phyloP scores from a whole-genome alignment of 768 basidiomycete species.

The Boletus rufocinnamomeus region DNA sequence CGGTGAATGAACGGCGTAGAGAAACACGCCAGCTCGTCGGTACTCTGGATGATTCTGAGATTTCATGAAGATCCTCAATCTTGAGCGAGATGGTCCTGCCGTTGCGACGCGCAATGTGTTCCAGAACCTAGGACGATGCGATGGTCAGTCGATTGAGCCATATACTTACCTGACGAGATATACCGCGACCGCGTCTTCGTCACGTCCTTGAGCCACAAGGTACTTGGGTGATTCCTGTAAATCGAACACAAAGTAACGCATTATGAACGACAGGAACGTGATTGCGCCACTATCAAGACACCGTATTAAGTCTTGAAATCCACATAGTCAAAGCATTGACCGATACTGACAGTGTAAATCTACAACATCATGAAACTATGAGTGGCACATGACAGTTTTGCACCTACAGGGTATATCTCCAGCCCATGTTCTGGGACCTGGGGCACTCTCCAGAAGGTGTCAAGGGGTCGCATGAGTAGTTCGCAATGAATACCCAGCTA shows the following conservation, averaged over 20 bases:
- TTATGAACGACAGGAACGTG: slow-evolving; percentile 54
- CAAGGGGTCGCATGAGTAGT: slow-evolving; percentile 49
- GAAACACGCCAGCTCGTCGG: slow-evolving; percentile 24
- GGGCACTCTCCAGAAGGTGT: slow-evolving; percentile 42
- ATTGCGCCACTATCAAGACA: slow-evolving; percentile 40
- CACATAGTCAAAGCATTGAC: slow-evolving; percentile 4
- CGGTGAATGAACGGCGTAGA: slow-evolving; percentile 38
- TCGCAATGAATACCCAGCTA: slow-evolving; percentile 57
- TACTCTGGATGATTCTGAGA: slow-evolving; percentile 22
- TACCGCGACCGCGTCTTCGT: slow-evolving; percentile 55
- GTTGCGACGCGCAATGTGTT: slow-evolving; percentile 50
- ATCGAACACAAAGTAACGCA: slow-evolving; percentile 58
- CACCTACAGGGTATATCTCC: slow-evolving; percentile 54
- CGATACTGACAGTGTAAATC: slow-evolving; percentile 42
- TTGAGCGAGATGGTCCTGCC: slow-evolving; percentile 48
- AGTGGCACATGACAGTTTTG: background rate
- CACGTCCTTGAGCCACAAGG: slow-evolving; percentile 55
- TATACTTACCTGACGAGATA: background rate
- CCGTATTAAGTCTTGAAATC: slow-evolving; percentile 2
- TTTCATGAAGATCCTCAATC: slow-evolving; percentile 43
- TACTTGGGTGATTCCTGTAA: slow-evolving; percentile 66
- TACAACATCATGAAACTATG: slow-evolving; percentile 16
- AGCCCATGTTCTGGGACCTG: slow-evolving; percentile 56
- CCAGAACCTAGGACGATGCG: slow-evolving; percentile 40
- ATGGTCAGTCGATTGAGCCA: background rate